These are phyloP conservation scores for Plasmodium cynomolgi DNA, from an alignment of 169 alveolate genomes.

Conservation along the genomic window DNA sequence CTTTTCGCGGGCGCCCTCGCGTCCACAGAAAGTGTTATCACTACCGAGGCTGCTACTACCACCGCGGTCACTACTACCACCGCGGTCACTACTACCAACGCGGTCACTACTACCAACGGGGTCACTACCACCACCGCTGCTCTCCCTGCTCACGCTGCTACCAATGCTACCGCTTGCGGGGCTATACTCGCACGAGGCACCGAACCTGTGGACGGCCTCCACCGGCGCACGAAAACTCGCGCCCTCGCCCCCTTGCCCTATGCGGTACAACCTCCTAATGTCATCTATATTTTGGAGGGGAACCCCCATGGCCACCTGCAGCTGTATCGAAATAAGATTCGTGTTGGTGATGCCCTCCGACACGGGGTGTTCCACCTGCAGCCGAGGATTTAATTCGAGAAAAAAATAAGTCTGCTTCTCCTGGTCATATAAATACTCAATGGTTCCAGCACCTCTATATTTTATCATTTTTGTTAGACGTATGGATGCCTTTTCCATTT, in stretches of 20 bases:
- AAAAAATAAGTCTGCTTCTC: conserved; percentile 86
- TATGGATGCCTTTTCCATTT: conserved; percentile 92
- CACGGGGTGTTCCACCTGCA: conserved; percentile 96
- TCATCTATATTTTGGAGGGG: conserved; percentile 87
- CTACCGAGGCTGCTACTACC: neutral
- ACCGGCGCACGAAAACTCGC: neutral
- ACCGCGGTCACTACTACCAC: neutral
- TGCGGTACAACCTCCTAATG: conserved; percentile 79
- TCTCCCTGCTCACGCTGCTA: neutral
- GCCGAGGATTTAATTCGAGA: conserved; percentile 91
- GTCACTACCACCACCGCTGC: neutral
- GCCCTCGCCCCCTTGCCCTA: conserved; percentile 8
- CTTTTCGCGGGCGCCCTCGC: neutral
- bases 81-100: neutral
- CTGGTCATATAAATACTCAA: conserved; percentile 92
- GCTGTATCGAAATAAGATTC: conserved; percentile 87
- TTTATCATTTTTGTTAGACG: conserved; percentile 91
- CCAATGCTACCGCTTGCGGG: neutral
- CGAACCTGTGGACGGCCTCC: neutral
- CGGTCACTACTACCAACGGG: neutral
- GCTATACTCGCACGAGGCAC: conserved; percentile 20
- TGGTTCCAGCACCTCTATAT: conserved; percentile 93
- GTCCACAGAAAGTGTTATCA: no score
- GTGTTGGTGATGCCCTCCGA: conserved; percentile 94
- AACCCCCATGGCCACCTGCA: conserved; percentile 90